These are phyloP conservation scores for Kuraishia molischiana DNA, from an alignment of 805 yeast genomes.

Conservation along the genomic window DNA sequence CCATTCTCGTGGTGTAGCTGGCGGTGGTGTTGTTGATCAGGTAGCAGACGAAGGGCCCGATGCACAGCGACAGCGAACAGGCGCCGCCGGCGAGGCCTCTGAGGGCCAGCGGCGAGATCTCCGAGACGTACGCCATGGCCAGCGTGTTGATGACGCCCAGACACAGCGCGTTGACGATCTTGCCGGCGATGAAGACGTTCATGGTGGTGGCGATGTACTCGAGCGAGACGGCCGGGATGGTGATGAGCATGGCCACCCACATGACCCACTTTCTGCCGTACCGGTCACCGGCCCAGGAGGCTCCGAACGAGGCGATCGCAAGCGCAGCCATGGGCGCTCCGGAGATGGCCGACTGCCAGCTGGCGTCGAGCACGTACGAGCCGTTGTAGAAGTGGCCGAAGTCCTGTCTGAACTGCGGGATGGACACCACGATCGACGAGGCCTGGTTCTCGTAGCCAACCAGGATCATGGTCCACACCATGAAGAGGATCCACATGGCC, in stretches of 20 bases:
- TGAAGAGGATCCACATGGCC: slow-evolving; percentile 1
- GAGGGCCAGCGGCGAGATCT: slow-evolving; percentile 30
- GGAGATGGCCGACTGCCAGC: slow-evolving; percentile 34
- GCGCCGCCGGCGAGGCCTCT: slow-evolving; percentile 29
- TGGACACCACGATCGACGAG: slow-evolving; percentile 26
- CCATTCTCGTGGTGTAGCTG: slow-evolving; percentile 7
- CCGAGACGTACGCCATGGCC: slow-evolving; percentile 31
- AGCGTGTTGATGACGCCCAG: slow-evolving; percentile 34
- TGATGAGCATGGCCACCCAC: background rate
- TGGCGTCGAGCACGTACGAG: slow-evolving; percentile 23
- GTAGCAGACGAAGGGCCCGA: slow-evolving; percentile 27
- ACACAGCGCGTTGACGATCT: slow-evolving; percentile 28
- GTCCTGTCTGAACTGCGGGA: slow-evolving; percentile 25
- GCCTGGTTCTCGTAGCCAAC: slow-evolving; percentile 32
- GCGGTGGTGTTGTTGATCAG: slow-evolving; percentile 23
- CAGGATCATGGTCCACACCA: slow-evolving; percentile 28
- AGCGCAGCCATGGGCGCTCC: slow-evolving; percentile 14
- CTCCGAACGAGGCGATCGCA: slow-evolving; percentile 26
- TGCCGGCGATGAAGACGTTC: slow-evolving; percentile 28
- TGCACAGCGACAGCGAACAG: slow-evolving; percentile 29
- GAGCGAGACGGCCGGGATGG: slow-evolving; percentile 16
- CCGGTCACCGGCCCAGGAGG: slow-evolving; percentile 30
- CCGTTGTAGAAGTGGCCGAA: slow-evolving; percentile 15
- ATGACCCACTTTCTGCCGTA: slow-evolving; percentile 30
- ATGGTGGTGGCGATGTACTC: slow-evolving; percentile 28